Evolutionary conservation across 768 basidiomycete species (phyloP), one percentile per base, ranked within the genome.

Genomic region (Daedaleopsis nitida): DNA sequence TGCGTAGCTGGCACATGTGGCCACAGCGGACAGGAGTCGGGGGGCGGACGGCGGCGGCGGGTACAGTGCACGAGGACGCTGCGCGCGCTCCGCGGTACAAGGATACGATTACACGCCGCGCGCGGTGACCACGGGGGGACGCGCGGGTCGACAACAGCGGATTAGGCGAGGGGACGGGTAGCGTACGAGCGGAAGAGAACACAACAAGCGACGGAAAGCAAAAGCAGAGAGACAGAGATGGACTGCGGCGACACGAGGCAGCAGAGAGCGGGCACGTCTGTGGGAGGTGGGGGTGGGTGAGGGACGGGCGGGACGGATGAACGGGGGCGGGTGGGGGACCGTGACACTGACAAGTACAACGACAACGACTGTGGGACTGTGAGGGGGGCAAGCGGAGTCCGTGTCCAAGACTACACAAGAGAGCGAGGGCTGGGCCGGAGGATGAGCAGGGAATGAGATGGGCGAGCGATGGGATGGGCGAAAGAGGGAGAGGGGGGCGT

Each of bases 201-300:
- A 66, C 65, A 66, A 61, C 59, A 64, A 48, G 27, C 58, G 57
- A 60, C 57, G 60, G 63, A 64, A 61, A 65, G 66, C 66, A 59
- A 54, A 47, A 43, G 45, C 52, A 55, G 55, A 17, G 50, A 35
- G 50, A 59, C 52, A 17, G 49, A 37, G 50, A 59, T 34, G 48
- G 52, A 39, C 43, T 24, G 23, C 21, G 12, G 44, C 27, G 16
- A 17, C 21, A 48, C 17, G 23, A 52, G 23, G 52, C 37, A 32
- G 24, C 47, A 27, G 35, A 14, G 57, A 32, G 27, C 19, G 38
- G 17, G 45, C 48, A 51, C 37, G 53, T 49, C 47, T 49, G 47
- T 13, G 45, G 45, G 50, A 23, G 8, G 34, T 12, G 47, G n/a
- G 17, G 27, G 56, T 4, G 47, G 47, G 12, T 13, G 23, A 42